A percentile compares a stretch with the other conserved stretches of the same genome.
phyloP scores from a whole-genome alignment of 805 yeast genomes.

The Zygosaccharomyces kombuchaensis region DNA sequence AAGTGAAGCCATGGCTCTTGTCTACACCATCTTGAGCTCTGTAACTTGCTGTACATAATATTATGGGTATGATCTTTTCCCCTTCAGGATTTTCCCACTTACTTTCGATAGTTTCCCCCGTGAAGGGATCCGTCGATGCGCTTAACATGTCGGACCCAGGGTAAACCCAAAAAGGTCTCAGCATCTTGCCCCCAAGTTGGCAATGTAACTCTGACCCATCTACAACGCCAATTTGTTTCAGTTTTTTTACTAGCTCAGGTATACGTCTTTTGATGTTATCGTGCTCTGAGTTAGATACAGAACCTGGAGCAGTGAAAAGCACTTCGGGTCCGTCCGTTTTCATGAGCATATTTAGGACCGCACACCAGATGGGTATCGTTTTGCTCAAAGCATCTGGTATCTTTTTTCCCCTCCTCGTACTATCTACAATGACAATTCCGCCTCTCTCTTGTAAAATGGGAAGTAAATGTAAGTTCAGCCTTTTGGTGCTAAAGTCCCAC shows the following conservation, averaged over 20 bases:
- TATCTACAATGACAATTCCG: slow-evolving; percentile 68
- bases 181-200: slow-evolving; percentile 42
- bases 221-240: slow-evolving; percentile 40
- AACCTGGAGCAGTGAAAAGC: slow-evolving; percentile 47
- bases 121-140: slow-evolving; percentile 25
- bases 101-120: slow-evolving; percentile 26
- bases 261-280: slow-evolving; percentile 45
- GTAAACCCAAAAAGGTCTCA: slow-evolving; percentile 63
- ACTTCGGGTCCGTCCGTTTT: slow-evolving; percentile 22
- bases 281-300: slow-evolving; percentile 56
- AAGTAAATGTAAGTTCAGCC: slow-evolving; percentile 71
- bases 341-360: slow-evolving; percentile 58
- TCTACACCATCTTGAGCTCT: slow-evolving; percentile 56
- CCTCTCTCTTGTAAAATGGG: slow-evolving; percentile 39
- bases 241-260: slow-evolving; percentile 45
- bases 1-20: slow-evolving; percentile 45
- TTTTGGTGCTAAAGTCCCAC: slow-evolving; percentile 71
- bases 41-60: slow-evolving; percentile 60
- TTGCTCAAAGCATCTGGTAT: slow-evolving; percentile 86
- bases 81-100: slow-evolving; percentile 36
- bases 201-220: slow-evolving; percentile 31
- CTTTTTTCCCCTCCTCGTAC: slow-evolving; percentile 78
- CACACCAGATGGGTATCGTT: slow-evolving; percentile 90
- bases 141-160: slow-evolving; percentile 43
- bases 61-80: slow-evolving; percentile 40